Percentiles rank a stretch among this genome's conserved stretches.
phyloP scores from a whole-genome alignment of 352 stramenopile species.

The Globisporangium orthogonon region DNA sequence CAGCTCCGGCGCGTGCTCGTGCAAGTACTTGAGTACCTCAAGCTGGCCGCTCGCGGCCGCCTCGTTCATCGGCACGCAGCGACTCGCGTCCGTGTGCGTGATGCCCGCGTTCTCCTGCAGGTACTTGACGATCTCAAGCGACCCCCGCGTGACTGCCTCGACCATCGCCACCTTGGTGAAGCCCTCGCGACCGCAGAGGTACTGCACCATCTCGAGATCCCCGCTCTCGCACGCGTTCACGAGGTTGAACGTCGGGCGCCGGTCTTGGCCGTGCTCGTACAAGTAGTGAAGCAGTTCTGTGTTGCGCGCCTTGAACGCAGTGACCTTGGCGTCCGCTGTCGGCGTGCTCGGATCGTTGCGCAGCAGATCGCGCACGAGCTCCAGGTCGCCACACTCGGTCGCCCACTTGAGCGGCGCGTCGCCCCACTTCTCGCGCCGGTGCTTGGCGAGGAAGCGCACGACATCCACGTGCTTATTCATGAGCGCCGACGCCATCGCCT shows the following conservation, averaged over 20 bases:
- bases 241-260: slow-evolving; percentile 34
- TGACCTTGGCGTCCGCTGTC: slow-evolving; percentile 37
- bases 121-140: slow-evolving; percentile 44
- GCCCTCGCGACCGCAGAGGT: slow-evolving; percentile 33
- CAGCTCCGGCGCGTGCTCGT: slow-evolving; percentile 20
- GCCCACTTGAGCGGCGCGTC: slow-evolving; percentile 28
- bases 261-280: slow-evolving; percentile 41
- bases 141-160: slow-evolving; percentile 30
- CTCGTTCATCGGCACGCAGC: slow-evolving; percentile 39
- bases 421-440: slow-evolving; percentile 40
- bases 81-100: slow-evolving; percentile 35
- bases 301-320: slow-evolving; percentile 32
- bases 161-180: slow-evolving; percentile 55
- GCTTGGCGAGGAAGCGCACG: slow-evolving; percentile 40
- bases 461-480: slow-evolving; percentile 24
- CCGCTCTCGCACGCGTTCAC: slow-evolving; percentile 28
- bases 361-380: slow-evolving; percentile 26
- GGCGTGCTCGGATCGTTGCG: slow-evolving; percentile 21
- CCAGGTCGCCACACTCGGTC: slow-evolving; percentile 26
- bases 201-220: slow-evolving; percentile 48
- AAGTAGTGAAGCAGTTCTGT: slow-evolving; percentile 42
- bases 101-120: slow-evolving; percentile 34
- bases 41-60: slow-evolving; percentile 28
- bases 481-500: slow-evolving; percentile 27
- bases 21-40: slow-evolving; percentile 26